These are phyloP conservation scores for Gillenia trifoliata DNA, from an alignment of 306 rosid genomes.

Conservation along the genomic window DNA sequence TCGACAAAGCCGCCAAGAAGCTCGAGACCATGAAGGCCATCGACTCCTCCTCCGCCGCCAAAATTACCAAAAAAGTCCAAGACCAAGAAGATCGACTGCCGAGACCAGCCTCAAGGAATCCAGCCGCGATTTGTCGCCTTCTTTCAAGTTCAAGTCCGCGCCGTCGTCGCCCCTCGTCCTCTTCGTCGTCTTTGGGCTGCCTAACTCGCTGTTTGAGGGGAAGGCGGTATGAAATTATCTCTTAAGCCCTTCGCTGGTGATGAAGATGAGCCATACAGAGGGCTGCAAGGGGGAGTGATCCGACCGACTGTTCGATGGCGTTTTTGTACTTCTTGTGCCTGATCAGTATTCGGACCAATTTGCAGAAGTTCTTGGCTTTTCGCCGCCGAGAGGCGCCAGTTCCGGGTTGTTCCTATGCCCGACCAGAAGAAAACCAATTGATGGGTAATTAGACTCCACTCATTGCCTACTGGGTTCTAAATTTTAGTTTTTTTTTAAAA, in stretches of 20 bases:
- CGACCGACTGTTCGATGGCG: conserved; percentile 96
- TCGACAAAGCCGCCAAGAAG: conserved; percentile 94
- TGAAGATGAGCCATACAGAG: conserved; percentile 99
- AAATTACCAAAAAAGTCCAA: conserved; percentile 74
- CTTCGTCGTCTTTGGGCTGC: conserved; percentile 85
- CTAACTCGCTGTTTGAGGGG: conserved; percentile 89
- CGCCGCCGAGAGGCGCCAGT: conserved; percentile 87
- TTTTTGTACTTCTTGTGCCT: conserved; percentile 91
- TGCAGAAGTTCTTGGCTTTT: conserved; percentile 91
- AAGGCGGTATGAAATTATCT: conserved; percentile 85
- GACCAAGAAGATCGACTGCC: conserved; percentile 90
- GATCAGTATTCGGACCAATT: conserved; percentile 85
- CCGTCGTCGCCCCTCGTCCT: conserved; percentile 96
- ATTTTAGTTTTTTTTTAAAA: conserved; percentile 1
- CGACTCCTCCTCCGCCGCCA: conserved; percentile 46
- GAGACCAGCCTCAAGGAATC: conserved; percentile 96
- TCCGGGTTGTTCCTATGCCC: conserved; percentile 89
- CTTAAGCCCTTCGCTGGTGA: conserved; percentile 67
- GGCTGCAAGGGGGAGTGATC: conserved; percentile 77
- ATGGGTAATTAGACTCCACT: conserved; percentile 3
- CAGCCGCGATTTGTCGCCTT: conserved; percentile 86
- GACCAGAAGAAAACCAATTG: conserved; percentile 90
- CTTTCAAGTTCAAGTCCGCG: conserved; percentile 95
- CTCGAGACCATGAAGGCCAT: conserved; percentile 98
- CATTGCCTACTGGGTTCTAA: neutral